Percentiles rank a stretch among this genome's conserved stretches.
phyloP scores from a whole-genome alignment of 1,139 yeast genomes.

The Taiozyma sp. region DNA sequence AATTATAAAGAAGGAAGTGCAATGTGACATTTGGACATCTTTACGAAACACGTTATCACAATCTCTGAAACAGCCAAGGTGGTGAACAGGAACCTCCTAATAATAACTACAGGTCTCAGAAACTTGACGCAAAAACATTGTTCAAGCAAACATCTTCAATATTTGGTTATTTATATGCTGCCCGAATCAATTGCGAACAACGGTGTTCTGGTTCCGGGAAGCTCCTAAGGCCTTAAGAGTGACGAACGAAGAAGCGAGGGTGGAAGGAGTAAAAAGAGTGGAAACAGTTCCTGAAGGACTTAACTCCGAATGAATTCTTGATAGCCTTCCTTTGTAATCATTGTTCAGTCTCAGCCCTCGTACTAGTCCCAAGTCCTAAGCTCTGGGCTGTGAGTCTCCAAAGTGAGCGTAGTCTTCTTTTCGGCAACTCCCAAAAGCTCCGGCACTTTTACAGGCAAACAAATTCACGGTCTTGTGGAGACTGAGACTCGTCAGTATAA shows the following conservation, averaged over 20 bases:
- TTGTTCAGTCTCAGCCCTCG: too few relatives aligned
- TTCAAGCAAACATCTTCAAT: background rate
- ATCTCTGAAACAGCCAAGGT: too few relatives aligned
- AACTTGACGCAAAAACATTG: background rate
- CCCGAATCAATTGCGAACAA: background rate
- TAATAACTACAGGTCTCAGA: background rate
- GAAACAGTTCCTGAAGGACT: too few relatives aligned
- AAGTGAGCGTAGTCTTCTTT: background rate
- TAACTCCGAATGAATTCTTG: too few relatives aligned
- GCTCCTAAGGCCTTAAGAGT: background rate
- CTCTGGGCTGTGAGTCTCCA: too few relatives aligned
- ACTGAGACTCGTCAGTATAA: background rate
- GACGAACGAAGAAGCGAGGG: background rate
- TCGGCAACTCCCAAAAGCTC: background rate
- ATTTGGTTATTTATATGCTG: background rate
- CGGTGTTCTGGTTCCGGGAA: background rate
- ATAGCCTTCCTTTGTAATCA: too few relatives aligned
- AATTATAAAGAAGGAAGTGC: too few relatives aligned
- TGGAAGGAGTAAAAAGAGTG: background rate
- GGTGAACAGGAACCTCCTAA: too few relatives aligned
- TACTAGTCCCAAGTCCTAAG: too few relatives aligned
- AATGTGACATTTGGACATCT: too few relatives aligned
- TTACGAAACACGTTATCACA: too few relatives aligned
- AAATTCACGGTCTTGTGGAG: background rate
- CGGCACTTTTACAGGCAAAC: background rate